phyloP scores from a whole-genome alignment of 768 basidiomycete species.

The Lentinula raphanica region DNA sequence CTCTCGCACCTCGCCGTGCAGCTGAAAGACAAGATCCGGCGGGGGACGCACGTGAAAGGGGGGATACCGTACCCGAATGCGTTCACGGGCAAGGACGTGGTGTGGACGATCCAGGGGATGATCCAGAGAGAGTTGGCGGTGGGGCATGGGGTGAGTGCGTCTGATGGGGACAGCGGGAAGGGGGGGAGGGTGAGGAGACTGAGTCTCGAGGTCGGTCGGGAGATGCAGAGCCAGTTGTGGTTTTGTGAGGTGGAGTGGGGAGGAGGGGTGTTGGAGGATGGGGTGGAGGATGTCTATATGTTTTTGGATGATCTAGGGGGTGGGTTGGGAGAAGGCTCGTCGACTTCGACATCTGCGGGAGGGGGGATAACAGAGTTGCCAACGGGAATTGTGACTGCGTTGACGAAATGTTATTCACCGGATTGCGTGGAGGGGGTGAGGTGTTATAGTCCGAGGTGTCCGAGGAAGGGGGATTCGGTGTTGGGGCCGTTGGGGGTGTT shows the following conservation, averaged over 20 bases:
- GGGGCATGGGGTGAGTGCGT: no score
- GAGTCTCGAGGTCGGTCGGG: constrained; percentile 70
- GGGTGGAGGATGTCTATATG: constrained; percentile 91
- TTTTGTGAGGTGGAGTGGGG: constrained; percentile 98
- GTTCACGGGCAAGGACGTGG: constrained; percentile 93
- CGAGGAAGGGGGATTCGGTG: constrained; percentile 41
- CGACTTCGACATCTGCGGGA: no score
- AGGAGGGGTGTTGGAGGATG: constrained; percentile 72
- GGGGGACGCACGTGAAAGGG: constrained; percentile 85
- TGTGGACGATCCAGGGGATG: constrained; percentile 88
- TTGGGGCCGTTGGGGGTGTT: no score
- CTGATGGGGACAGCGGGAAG: no score
- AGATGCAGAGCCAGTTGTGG: constrained; percentile 88
- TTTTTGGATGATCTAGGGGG: constrained; percentile 82
- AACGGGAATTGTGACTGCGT: constrained; percentile 83
- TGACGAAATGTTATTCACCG: constrained; percentile 88
- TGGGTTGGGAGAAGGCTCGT: no score
- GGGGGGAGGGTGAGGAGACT: no score
- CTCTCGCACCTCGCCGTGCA: constrained; percentile 87
- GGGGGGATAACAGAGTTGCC: constrained; percentile 61
- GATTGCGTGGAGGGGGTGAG: constrained; percentile 74
- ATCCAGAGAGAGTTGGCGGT: constrained; percentile 87
- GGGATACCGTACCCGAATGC: constrained; percentile 86
- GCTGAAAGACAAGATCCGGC: constrained; percentile 83
- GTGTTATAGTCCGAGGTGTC: constrained; percentile 84